Conservation (phyloP, 1,139 yeast genomes). For the Arxiozyma slooffiae region DNA sequence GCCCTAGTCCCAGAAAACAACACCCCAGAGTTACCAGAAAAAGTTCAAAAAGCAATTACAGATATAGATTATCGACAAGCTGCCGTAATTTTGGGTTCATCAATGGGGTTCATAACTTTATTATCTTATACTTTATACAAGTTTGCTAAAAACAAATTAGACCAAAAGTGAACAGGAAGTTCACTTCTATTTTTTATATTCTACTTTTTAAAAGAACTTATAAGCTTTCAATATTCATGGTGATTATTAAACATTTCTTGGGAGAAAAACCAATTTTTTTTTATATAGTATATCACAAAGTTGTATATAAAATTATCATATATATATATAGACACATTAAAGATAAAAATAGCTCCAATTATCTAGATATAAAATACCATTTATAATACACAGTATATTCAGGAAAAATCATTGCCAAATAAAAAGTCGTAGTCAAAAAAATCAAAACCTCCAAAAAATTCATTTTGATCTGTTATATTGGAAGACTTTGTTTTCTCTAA, state of each 20-base stretch:
- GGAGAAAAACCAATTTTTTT: too few species aligned
- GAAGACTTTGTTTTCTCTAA: slow-evolving; percentile 3
- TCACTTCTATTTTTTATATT: background rate
- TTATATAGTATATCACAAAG: background rate
- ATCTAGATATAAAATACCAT: background rate
- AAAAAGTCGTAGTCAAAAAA: slow-evolving; percentile 28
- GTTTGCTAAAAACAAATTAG: slow-evolving; percentile 8
- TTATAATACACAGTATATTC: background rate
- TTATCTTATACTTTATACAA: slow-evolving; percentile 20
- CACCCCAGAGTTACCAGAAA: slow-evolving; percentile 74
- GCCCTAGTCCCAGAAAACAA: slow-evolving; percentile 69
- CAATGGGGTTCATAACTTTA: slow-evolving; percentile 41
- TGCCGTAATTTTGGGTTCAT: slow-evolving; percentile 56
- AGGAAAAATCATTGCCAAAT: slow-evolving; percentile 16
- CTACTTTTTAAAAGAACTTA: too few species aligned
- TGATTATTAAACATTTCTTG: background rate
- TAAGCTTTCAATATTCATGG: background rate
- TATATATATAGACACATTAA: background rate
- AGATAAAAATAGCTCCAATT: background rate
- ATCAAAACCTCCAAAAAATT: slow-evolving; percentile 24
- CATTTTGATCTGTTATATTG: slow-evolving; percentile 10
- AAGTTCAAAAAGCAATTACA: slow-evolving; percentile 39
- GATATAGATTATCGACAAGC: slow-evolving; percentile 35
- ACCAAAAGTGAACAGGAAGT: slow-evolving; percentile 6
- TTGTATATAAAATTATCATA: background rate